Base-by-base conservation (phyloP, 2,329 filamentous ascomycete species). In the Ophiocordyceps australis region DNA sequence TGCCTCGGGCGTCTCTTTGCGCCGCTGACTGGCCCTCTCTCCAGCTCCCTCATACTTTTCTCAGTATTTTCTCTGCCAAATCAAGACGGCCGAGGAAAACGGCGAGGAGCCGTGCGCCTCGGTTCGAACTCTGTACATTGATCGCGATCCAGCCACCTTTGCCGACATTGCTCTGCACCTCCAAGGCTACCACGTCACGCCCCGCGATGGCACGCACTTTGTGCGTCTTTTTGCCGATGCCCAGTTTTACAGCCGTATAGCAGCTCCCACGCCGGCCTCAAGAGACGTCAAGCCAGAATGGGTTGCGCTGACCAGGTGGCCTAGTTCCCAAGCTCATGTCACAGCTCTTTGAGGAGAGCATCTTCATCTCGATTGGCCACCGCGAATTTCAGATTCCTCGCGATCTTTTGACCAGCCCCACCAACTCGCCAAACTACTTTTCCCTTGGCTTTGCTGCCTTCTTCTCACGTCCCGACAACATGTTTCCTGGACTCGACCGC, bases 401-500 rank as follows among this genome's bases (percentile, higher is more conserved):
- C 34, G 80, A 92, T 38, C 62, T 92, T 32, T 92, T 95, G 49
- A 75, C 68, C 17, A 66, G 69, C 19, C 81, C 83, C 1, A 86
- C 85, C 15, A 85, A 95, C 52, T 74, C 72, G n/a, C 85, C 85
- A 9, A 95, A 95, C 49, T 95, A 83, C 61, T 95, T 95, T 58
- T 77, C 82, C 1, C 65, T 94, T 4, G 85, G 85, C 31, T 93
- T 92, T 42, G 76, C 74, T 20, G 68, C 81, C 38, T 91, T 92
- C 61, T 92, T 93, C 55, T 74, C 74, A 11, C 72, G 70, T 3
- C 79, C 79, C 0, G 62, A 68, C 10, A 76, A 92, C 39, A 65
- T 83, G 5, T 94, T 93, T 38, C 86, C 86, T 0, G 86, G 85
- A 2, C 65, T 94, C 1, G 72, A 83, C 30, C 71, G 81, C 26